These are phyloP conservation scores for Apophysomyces sp. DNA, from an alignment of 371 early-diverging fungal species.

Conservation along the genomic window DNA sequence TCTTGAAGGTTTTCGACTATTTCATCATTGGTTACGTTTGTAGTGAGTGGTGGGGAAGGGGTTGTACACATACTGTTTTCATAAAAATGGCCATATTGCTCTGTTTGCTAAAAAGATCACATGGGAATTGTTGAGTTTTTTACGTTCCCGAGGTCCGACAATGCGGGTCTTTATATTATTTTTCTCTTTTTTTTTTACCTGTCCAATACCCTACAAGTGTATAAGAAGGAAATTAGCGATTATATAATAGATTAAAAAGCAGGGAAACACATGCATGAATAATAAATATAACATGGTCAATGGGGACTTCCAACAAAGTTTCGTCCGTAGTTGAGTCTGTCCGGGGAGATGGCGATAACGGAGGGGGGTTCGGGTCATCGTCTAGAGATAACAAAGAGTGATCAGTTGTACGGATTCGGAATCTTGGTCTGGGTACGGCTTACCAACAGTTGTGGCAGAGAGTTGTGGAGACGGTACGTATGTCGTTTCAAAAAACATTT, in stretches of 20 bases:
- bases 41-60: too few relatives aligned
- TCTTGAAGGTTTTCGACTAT: slow-evolving; percentile 55
- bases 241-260: not conserved
- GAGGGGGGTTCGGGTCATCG: slow-evolving; percentile 10
- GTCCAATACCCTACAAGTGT: slow-evolving; percentile 59
- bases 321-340: slow-evolving; percentile 13
- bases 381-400: not conserved
- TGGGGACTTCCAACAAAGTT: slow-evolving; percentile 24
- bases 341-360: slow-evolving; percentile 7
- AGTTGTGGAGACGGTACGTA: slow-evolving; percentile 44
- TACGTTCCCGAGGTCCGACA: not conserved
- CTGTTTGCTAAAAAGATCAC: slow-evolving; percentile 44
- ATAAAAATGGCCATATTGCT: slow-evolving; percentile 55
- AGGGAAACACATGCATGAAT: slow-evolving; percentile 47
- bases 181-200: slow-evolving; percentile 25
- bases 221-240: not conserved
- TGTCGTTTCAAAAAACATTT: slow-evolving; percentile 50
- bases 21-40: not conserved
- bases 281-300: slow-evolving; percentile 55
- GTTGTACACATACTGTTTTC: not conserved
- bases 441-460: slow-evolving; percentile 17
- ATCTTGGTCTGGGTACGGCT: too few relatives aligned
- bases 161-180: not conserved
- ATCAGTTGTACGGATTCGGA: too few relatives aligned
- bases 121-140: not conserved